phyloP scores from a whole-genome alignment of 768 basidiomycete genomes.

The Rhizopogon roseolus region DNA sequence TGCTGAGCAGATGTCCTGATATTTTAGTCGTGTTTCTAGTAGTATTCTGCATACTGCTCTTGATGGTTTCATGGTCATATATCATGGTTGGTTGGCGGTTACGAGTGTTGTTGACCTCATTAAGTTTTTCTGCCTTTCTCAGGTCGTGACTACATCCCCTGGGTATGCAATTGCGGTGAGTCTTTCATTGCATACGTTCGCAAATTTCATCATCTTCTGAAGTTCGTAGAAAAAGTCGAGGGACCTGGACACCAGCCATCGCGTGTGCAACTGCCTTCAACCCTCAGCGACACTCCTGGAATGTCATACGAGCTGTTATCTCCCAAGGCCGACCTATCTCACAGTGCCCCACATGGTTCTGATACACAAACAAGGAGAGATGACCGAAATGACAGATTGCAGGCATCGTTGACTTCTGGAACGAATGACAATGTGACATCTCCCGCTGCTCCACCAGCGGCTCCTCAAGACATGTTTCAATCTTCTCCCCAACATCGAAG shows the following conservation, averaged over 20 bases:
- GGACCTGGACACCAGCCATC: conserved; percentile 10
- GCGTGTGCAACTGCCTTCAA: conserved; percentile 11
- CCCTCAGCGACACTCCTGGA: conserved; percentile 21
- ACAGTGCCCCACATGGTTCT: conserved; percentile 11
- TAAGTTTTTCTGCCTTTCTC: not conserved
- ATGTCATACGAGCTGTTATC: conserved; percentile 22
- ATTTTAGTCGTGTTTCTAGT: conserved; percentile 59
- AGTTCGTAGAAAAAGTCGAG: conserved; percentile 20
- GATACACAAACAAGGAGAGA: not conserved
- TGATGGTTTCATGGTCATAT: conserved; percentile 82
- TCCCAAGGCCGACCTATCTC: conserved; percentile 9
- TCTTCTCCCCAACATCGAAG: conserved; percentile 3
- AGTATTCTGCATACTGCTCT: conserved; percentile 55
- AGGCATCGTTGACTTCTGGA: conserved; percentile 19
- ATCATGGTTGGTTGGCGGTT: conserved; percentile 44
- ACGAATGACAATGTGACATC: conserved; percentile 11
- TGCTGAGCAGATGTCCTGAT: not conserved
- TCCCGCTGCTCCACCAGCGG: conserved; percentile 8
- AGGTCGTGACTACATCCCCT: conserved; percentile 66
- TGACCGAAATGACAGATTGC: conserved; percentile 8
- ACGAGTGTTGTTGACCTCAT: not conserved
- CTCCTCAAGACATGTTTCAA: conserved; percentile 11
- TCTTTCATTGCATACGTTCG: conserved; percentile 5
- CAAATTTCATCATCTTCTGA: not conserved
- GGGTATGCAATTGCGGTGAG: conserved; percentile 49